Base-by-base conservation (phyloP, 129 eudicot genomes). In the Cynara cardunculus region DNA sequence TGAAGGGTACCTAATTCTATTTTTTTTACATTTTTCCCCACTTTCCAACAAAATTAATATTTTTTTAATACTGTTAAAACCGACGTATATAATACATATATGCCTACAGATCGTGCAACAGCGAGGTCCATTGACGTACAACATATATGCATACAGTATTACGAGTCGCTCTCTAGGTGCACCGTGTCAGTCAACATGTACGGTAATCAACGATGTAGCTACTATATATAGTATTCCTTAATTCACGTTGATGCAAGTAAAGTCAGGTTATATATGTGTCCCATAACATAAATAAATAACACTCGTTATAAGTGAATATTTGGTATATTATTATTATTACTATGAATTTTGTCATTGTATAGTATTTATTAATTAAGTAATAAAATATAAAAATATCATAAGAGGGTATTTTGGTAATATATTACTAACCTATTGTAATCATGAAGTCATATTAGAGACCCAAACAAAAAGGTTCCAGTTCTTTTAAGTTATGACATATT, bases 1-100 rank as follows among this genome's bases (percentile, higher is more conserved):
- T 79, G 79, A 76, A 68, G 46, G 5, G 19, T 72, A 22, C 70
- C 34, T 37, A 21, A 28, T 69, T 69, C 22, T 69, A 56, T 49
- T 49, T 44, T 5, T 8, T 7, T 27, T 49, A 10, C 9, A 12
- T 19, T 7, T 69, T 62, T 25, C 39, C 59, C n/a, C 31, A 28
- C 18, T 76, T 76, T 21, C 71, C 3, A 76, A 76, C 72, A 12
- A 76, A 59, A 13, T 56, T 30, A 31, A 4, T 64, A 21, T 64
- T 18, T 49, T 16, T 49, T 49, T 13, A 53, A 16, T 18, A 18
- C 18, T 53, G 22, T n/a, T 56, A 56, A 18, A 56, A n/a, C 9
- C 65, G 24, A 56, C 22, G n/a, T 56, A 14, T 56, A 56, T 56
- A 56, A 56, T 18, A 56, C 8, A 2, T 56, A 22, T 53, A 53